Percentiles rank a stretch among this genome's conserved stretches.
phyloP scores from a whole-genome alignment of 768 basidiomycete genomes.

The Astraeus odoratus region DNA sequence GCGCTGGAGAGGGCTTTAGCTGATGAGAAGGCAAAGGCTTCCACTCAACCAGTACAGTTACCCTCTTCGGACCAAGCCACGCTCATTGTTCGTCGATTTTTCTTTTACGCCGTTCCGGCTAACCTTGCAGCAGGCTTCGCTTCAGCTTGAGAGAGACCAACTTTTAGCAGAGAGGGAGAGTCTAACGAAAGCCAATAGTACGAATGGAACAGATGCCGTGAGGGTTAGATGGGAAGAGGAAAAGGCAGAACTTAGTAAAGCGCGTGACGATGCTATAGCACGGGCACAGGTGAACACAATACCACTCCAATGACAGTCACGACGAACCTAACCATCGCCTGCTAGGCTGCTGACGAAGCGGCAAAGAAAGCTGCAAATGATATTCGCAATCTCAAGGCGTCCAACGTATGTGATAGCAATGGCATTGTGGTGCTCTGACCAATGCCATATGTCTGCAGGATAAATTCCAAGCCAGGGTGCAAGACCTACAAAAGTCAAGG shows the following conservation, averaged over 20 bases:
- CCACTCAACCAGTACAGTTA: constrained; percentile 6
- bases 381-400: constrained; percentile 31
- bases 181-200: constrained; percentile 16
- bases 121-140: constrained; percentile 34
- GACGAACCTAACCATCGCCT: constrained; percentile 2
- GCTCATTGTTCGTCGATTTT: constrained; percentile 26
- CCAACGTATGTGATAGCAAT: constrained; percentile 17
- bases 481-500: constrained; percentile 45
- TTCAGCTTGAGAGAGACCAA: constrained; percentile 55
- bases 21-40: constrained; percentile 28
- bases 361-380: constrained; percentile 39
- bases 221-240: constrained; percentile 49
- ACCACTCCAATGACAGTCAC: not conserved
- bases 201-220: constrained; percentile 24
- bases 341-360: constrained; percentile 36
- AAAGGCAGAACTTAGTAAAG: constrained; percentile 49
- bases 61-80: constrained; percentile 22
- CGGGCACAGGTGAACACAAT: constrained; percentile 44
- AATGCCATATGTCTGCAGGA: constrained; percentile 36
- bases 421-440: constrained; percentile 1
- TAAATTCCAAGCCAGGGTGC: constrained; percentile 51
- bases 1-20: constrained; percentile 33
- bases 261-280: constrained; percentile 52
- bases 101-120: not conserved
- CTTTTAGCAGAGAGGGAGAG: constrained; percentile 54